Evolutionary conservation across 176 grass and related monocot genomes (phyloP).

Genomic region (Aegilops umbellulata): DNA sequence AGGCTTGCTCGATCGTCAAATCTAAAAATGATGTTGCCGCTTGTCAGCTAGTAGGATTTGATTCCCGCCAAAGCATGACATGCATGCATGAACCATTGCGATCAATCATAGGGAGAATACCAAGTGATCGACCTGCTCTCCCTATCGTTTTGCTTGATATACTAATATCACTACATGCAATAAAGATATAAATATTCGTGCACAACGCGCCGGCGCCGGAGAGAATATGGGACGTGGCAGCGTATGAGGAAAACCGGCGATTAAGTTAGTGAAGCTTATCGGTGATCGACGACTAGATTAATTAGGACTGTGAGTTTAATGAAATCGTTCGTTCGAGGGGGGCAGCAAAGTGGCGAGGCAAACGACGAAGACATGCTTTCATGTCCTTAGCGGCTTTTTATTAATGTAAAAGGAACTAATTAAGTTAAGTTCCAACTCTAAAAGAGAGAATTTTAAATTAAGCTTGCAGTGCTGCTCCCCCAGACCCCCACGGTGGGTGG

Average conservation of each 20-base stretch:
- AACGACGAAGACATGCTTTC: slow-evolving; percentile 37
- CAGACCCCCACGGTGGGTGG: background rate
- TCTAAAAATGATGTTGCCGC: slow-evolving; percentile 35
- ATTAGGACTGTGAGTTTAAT: background rate
- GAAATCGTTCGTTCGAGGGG: background rate
- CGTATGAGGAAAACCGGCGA: background rate
- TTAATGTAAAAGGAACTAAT: background rate
- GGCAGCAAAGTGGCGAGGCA: background rate
- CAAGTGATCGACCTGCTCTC: background rate
- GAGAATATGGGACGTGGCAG: slow-evolving; percentile 8
- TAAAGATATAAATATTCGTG: background rate
- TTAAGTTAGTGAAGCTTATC: background rate
- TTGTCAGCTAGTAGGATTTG: slow-evolving; percentile 59
- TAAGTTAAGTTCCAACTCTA: background rate
- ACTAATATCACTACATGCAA: background rate
- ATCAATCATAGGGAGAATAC: slow-evolving; percentile 36
- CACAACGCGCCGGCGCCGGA: background rate
- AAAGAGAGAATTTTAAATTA: background rate
- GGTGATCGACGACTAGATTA: background rate
- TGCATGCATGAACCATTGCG: slow-evolving; percentile 36
- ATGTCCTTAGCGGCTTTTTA: slow-evolving; percentile 24
- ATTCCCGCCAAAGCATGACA: slow-evolving; percentile 36
- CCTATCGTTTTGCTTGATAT: background rate
- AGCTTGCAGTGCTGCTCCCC: background rate
- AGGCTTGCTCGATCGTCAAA: slow-evolving; percentile 31